Conservation (phyloP, 805 yeast species). For the Pichia cabralensis region DNA sequence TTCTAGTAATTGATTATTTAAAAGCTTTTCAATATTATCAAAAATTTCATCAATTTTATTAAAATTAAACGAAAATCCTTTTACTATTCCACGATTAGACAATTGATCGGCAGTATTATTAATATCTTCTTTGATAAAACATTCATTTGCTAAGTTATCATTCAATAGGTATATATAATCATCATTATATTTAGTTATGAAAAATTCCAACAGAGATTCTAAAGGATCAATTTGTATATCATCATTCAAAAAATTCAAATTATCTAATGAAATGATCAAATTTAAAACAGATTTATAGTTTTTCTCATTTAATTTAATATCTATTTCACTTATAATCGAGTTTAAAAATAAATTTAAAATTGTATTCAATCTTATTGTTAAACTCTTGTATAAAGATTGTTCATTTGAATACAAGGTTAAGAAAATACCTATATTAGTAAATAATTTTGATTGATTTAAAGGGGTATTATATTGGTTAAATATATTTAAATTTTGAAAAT, state of each 20-base stretch:
- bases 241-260: slow-evolving; percentile 18
- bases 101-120: too few species aligned
- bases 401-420: slow-evolving; percentile 16
- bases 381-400: slow-evolving; percentile 17
- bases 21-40: slow-evolving; percentile 9
- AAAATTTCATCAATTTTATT: slow-evolving; percentile 19
- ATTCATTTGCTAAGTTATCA: slow-evolving; percentile 14
- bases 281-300: slow-evolving; percentile 31
- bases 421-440: slow-evolving; percentile 22
- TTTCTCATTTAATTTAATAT: slow-evolving; percentile 39
- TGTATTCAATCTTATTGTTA: slow-evolving; percentile 34
- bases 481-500: slow-evolving; percentile 23
- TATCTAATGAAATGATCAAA: slow-evolving; percentile 20
- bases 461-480: slow-evolving; percentile 25
- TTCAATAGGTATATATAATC: slow-evolving; percentile 19
- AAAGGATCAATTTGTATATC: slow-evolving; percentile 27
- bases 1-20: slow-evolving; percentile 22
- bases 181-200: slow-evolving; percentile 23
- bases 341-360: slow-evolving; percentile 61
- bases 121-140: slow-evolving; percentile 11
- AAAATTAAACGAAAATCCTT: slow-evolving; percentile 20
- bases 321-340: slow-evolving; percentile 62
- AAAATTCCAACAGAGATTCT: slow-evolving; percentile 26
- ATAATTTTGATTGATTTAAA: slow-evolving; percentile 22
- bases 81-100: slow-evolving; percentile 22